These are phyloP conservation scores for Fusarium lyarnte DNA, from an alignment of 2,329 filamentous ascomycete species.

Conservation along the genomic window DNA sequence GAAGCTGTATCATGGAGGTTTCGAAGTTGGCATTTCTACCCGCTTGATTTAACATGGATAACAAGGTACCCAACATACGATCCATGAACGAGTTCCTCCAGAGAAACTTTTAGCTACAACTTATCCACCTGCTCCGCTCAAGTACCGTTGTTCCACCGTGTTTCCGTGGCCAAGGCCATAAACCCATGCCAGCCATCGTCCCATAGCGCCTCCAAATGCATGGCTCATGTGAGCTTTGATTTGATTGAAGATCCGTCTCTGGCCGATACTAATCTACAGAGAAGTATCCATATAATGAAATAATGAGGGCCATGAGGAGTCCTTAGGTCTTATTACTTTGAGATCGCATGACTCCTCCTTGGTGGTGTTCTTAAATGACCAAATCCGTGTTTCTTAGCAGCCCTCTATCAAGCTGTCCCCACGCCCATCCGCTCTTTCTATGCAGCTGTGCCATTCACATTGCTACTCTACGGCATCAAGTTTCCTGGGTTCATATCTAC, in stretches of 20 bases:
- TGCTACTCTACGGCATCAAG: constrained; percentile 15
- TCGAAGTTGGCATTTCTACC: not conserved
- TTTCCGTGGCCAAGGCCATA: constrained; percentile 13
- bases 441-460: constrained; percentile 14
- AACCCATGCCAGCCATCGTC: constrained; percentile 16
- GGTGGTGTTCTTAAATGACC: not conserved
- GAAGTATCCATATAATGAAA: not conserved
- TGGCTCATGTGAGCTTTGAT: not conserved
- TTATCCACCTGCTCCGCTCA: constrained; percentile 24
- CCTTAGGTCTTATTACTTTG: constrained; percentile 17
- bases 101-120: not conserved
- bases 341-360: constrained; percentile 5
- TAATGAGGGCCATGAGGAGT: not conserved
- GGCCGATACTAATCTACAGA: not conserved
- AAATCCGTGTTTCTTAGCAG: not conserved
- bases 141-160: constrained; percentile 20
- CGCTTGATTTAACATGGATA: not conserved
- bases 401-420: constrained; percentile 1
- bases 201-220: not conserved
- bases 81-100: constrained; percentile 9
- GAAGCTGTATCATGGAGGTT: not conserved
- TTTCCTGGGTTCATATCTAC: constrained; percentile 27
- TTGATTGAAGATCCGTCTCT: constrained; percentile 5
- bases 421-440: constrained; percentile 5
- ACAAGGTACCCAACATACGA: constrained; percentile 11